Base-by-base conservation (phyloP, 2,329 filamentous ascomycete genomes). In the Exophiala calicioides region DNA sequence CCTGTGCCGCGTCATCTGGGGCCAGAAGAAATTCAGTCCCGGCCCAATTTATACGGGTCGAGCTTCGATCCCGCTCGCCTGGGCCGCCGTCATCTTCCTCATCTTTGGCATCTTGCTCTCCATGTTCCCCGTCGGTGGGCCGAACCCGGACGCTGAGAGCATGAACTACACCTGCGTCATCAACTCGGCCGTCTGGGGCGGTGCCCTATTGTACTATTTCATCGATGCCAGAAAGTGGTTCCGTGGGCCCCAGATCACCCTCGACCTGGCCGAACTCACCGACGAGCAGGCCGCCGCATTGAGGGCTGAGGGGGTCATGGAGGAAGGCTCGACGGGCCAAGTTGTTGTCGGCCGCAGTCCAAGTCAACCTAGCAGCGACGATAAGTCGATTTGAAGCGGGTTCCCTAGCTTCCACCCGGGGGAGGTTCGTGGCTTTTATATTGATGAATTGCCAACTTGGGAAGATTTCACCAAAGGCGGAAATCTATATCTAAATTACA, bases 91-190 rank as follows among this genome's bases (percentile, higher is more conserved):
- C 19, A 46, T 70, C 0, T 84, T 81, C 59, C 60, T 82, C 18
- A 40, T 68, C 1, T 82, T 81, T 58, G 78, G 77, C 1, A 77
- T 81, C 26, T 39, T 77, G 0, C 58, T 84, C 19, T 72, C 70
- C 42, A 82, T 83, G 79, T 81, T 83, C 59, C 80, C 80, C 0
- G 68, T 66, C 9, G 69, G 67, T 3, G 80, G 79, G 0, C 78
- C 80, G 20, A 65, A 75, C 55, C 79, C 79, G 1, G 70, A 66
- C 5, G 61, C 70, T 68, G 59, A 55, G 65, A 64, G 64, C 12
- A 83, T 84, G 80, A 84, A 84, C 56, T 84, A 83, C 58, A 82
- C 80, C 0, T 72, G 82, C 2, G 80, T 82, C 1, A 78, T 84
- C 49, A 82, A 82, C 52, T 70, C 69, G 24, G 73, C 74, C 3